These are phyloP conservation scores for Plantago coronopus DNA, from an alignment of 305 asterid genomes.

Conservation along the genomic window DNA sequence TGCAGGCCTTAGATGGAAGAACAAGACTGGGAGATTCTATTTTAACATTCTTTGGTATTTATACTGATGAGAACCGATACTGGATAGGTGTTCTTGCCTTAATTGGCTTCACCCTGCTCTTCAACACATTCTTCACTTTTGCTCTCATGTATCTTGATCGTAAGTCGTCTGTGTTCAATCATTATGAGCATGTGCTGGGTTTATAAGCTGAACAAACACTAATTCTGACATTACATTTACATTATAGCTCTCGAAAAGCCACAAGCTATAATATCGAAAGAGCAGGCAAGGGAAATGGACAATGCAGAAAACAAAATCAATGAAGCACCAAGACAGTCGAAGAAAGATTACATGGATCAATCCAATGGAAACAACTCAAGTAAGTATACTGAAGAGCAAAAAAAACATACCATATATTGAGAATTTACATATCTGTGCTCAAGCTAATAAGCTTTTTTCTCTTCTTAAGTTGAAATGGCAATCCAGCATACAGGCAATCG, in stretches of 20 bases:
- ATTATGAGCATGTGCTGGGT: not conserved
- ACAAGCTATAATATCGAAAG: slow-evolving; percentile 54
- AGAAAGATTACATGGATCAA: not conserved
- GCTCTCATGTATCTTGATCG: slow-evolving; percentile 41
- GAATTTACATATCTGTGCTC: too few species aligned
- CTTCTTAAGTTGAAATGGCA: slow-evolving; percentile 18
- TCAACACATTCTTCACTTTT: slow-evolving; percentile 25
- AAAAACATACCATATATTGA: not conserved
- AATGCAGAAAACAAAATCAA: not conserved
- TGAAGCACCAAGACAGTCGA: not conserved
- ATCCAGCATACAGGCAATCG: slow-evolving; percentile 21
- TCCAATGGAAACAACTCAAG: slow-evolving; percentile 11
- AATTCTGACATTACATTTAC: not conserved
- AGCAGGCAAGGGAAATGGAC: slow-evolving; percentile 14
- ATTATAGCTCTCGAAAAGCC: slow-evolving; percentile 57
- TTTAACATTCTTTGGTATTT: slow-evolving; percentile 32
- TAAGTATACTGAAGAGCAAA: not conserved
- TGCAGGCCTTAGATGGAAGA: not conserved
- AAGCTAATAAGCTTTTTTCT: not conserved
- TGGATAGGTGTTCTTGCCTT: slow-evolving; percentile 48
- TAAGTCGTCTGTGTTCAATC: slow-evolving; percentile 19
- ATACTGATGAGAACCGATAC: slow-evolving; percentile 38
- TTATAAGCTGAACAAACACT: not conserved
- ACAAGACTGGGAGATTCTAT: slow-evolving; percentile 31
- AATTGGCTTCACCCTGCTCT: slow-evolving; percentile 33